Evolutionary conservation across 2,329 filamentous ascomycete species (phyloP).

Genomic region (Diplodia scrobiculata): DNA sequence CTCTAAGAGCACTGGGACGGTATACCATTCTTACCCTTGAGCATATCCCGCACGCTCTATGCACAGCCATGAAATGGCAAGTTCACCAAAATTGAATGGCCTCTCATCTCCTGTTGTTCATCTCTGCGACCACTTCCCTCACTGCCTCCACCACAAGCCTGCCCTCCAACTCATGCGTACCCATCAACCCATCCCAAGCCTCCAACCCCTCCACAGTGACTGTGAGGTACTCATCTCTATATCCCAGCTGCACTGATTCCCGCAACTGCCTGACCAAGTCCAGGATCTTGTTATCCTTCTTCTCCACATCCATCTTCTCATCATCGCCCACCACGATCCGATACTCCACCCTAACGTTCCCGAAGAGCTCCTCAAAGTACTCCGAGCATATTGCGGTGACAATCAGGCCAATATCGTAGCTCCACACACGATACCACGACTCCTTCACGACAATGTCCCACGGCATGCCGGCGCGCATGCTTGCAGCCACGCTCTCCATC

Average conservation of each 20-base stretch:
- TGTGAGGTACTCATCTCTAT: neutral
- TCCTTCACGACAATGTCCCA: slow-evolving; percentile 2
- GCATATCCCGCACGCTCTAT: neutral
- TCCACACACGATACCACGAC: neutral
- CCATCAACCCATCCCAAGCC: neutral
- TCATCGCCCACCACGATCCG: neutral
- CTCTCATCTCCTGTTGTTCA: neutral
- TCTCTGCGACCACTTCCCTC: neutral
- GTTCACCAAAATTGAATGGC: neutral
- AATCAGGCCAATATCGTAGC: neutral
- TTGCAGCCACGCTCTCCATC: neutral
- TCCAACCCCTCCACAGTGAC: neutral
- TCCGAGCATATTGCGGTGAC: no score
- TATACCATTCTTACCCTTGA: neutral
- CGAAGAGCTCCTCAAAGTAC: no score
- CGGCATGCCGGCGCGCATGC: neutral
- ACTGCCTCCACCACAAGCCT: neutral
- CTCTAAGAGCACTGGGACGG: neutral
- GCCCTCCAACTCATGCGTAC: neutral
- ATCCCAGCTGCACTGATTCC: neutral
- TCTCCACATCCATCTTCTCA: neutral
- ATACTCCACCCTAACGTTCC: neutral
- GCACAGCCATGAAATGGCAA: neutral
- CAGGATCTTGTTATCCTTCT: neutral
- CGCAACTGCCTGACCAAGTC: neutral